Evolutionary conservation across 768 basidiomycete genomes (phyloP), one percentile per base, ranked within the genome.

Genomic region (Daedaleopsis nitida): DNA sequence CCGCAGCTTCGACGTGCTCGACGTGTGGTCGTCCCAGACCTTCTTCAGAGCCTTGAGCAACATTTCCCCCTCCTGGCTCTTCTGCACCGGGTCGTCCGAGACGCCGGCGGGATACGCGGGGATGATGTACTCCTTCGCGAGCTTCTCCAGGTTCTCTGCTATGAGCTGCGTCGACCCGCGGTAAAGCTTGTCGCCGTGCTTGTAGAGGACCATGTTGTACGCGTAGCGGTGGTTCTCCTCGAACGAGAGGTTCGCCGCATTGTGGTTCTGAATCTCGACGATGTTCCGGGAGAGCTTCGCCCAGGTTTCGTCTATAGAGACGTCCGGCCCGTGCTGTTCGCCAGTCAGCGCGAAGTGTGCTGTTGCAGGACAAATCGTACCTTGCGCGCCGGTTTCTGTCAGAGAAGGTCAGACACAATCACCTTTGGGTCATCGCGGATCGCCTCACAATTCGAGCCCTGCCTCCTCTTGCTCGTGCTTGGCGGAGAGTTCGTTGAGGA

Each of bases 191-290:
- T 89, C 87, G 3, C 94, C 94, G 55, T 89, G 83, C 72, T 91
- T 92, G 69, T 88, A 83, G 5, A 97, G 83, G 5, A 97, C 95
- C 84, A 98, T 87, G 71, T 95, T 94, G 76, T 97, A 97, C 19
- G 89, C 94, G 72, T 91, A 94, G 45, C 96, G 84, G 73, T 97
- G 94, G 66, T 94, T 92, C 76, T 96, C 95, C 73, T 98, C 93
- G 66, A 90, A 96, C 21, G 89, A 91, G 37, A 99, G 84, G 68
- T 87, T 88, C 52, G 86, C 85, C 4, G 94, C 93, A 73, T 96
- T 94, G 75, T 96, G 93, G 67, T 92, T 89, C 73, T 96, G 94
- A 54, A 99, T 98, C 80, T 96, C 94, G 59, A 86, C 82, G 66
- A 99, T 96, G 65, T 98, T 97, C 63, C 81, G 79, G 12, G 92